These are phyloP conservation scores for Syzygium oleosum DNA, from an alignment of 345 rosid genomes.

Conservation along the genomic window DNA sequence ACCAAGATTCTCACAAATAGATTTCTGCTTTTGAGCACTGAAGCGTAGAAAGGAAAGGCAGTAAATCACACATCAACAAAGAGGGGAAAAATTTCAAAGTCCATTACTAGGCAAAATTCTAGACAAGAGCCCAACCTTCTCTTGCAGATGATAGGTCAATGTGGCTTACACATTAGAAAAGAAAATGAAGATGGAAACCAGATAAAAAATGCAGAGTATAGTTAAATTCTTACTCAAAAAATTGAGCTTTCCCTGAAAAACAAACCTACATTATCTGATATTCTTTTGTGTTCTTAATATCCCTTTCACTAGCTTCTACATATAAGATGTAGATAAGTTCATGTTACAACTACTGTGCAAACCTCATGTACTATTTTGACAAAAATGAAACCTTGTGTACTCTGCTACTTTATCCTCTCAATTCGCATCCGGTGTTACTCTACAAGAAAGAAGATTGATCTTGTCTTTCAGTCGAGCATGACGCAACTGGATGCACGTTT, in stretches of 20 bases:
- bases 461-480: background rate
- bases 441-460: background rate
- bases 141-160: background rate
- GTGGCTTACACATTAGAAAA: background rate
- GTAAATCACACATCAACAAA: background rate
- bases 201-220: background rate
- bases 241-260: no score
- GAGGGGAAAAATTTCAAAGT: background rate
- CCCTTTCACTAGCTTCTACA: background rate
- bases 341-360: background rate
- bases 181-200: background rate
- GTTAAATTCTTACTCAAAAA: no score
- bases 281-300: background rate
- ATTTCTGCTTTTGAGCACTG: no score
- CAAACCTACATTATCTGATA: background rate
- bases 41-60: no score
- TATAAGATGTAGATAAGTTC: no score
- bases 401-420: background rate
- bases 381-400: background rate
- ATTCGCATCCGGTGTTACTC: background rate
- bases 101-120: background rate
- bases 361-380: background rate
- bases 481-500: background rate
- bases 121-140: background rate
- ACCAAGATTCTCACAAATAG: no score